These are phyloP conservation scores for Andrographis paniculata DNA, from an alignment of 305 asterid species.

Conservation along the genomic window DNA sequence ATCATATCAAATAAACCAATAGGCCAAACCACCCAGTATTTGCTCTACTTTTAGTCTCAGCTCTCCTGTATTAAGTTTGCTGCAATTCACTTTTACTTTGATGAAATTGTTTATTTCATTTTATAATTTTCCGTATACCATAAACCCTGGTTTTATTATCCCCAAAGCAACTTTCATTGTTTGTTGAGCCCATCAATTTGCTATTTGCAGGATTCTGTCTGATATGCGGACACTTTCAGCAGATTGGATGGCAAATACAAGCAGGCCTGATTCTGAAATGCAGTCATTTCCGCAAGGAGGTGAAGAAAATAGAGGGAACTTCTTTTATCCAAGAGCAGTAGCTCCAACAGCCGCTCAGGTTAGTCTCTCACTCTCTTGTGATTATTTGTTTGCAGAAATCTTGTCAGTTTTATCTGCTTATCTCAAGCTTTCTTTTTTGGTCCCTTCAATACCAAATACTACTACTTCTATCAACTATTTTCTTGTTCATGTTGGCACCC, in stretches of 20 bases:
- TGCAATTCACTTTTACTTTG: too few relatives aligned
- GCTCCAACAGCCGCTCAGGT: slow-evolving; percentile 99
- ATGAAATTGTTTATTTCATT: too few relatives aligned
- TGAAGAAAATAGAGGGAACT: slow-evolving; percentile 76
- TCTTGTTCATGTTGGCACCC: neutral
- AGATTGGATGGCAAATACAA: slow-evolving; percentile 99
- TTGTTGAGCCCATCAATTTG: slow-evolving; percentile 20
- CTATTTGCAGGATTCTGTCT: slow-evolving; percentile 82
- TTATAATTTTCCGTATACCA: too few relatives aligned
- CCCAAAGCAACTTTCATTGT: neutral
- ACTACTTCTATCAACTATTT: slow-evolving; percentile 9
- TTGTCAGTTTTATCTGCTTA: neutral
- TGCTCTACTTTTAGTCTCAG: too few relatives aligned
- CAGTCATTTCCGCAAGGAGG: slow-evolving; percentile 71
- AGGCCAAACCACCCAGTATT: too few relatives aligned
- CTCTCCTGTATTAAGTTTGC: too few relatives aligned
- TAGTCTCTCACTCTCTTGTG: slow-evolving; percentile 14
- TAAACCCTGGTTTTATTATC: too few relatives aligned
- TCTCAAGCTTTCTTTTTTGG: neutral
- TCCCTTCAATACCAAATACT: neutral
- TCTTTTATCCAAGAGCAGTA: slow-evolving; percentile 90
- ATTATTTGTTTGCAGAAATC: neutral
- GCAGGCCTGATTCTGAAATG: slow-evolving; percentile 75
- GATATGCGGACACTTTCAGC: slow-evolving; percentile 99
- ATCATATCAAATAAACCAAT: neutral